These are phyloP conservation scores for Aspergillus oerlinghausenensis DNA, from an alignment of 2,329 filamentous ascomycete genomes.

Conservation along the genomic window DNA sequence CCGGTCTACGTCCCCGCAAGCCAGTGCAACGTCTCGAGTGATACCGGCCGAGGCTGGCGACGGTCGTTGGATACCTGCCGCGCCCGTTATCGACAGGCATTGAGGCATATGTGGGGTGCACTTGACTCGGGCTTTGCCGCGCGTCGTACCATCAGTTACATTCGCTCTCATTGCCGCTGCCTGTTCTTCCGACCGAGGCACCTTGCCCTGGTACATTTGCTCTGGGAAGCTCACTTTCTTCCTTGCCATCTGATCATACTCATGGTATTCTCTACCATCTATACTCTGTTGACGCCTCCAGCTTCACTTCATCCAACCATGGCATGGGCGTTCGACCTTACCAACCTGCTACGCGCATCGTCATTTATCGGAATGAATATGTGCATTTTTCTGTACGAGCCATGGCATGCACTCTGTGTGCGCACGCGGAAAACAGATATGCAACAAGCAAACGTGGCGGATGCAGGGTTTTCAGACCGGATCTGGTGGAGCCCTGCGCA, in stretches of 20 bases:
- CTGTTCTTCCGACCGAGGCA: conserved; percentile 34
- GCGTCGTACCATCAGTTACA: conserved; percentile 44
- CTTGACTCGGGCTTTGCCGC: conserved; percentile 65
- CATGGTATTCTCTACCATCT: conserved; percentile 59
- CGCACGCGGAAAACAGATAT: conserved; percentile 61
- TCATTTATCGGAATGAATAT: conserved; percentile 60
- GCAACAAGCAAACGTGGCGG: conserved; percentile 58
- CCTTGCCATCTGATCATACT: conserved; percentile 64
- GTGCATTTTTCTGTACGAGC: conserved; percentile 64
- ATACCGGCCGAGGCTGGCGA: conserved; percentile 32
- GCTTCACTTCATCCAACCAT: conserved; percentile 51
- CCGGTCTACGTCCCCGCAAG: conserved; percentile 65
- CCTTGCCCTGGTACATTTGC: conserved; percentile 58
- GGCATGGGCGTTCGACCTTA: conserved; percentile 56
- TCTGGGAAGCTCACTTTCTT: conserved; percentile 72
- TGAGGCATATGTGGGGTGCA: conserved; percentile 73
- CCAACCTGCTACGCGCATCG: conserved; percentile 55
- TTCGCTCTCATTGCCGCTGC: not conserved
- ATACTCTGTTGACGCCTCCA: conserved; percentile 50
- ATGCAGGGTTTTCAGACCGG: conserved; percentile 59
- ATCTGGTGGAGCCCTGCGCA: conserved; percentile 54
- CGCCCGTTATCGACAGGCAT: conserved; percentile 66
- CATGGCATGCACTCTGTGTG: conserved; percentile 61
- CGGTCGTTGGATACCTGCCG: conserved; percentile 49
- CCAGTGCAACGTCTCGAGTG: not conserved